phyloP scores from a whole-genome alignment of 176 grass and related monocot genomes.

The Cenchrus purpureus region DNA sequence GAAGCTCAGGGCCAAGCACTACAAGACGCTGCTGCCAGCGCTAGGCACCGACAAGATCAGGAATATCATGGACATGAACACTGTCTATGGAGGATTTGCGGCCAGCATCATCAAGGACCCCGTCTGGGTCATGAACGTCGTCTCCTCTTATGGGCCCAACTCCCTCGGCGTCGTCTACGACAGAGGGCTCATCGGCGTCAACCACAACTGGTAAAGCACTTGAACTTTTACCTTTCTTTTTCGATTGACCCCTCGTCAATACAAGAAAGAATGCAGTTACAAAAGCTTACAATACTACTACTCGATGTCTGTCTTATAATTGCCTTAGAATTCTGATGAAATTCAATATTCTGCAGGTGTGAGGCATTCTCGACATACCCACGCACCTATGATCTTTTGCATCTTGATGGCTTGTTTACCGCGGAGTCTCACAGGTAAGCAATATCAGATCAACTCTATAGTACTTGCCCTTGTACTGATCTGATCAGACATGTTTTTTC shows the following conservation, averaged over 20 bases:
- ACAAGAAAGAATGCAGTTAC: no score
- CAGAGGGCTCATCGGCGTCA: conserved; percentile 84
- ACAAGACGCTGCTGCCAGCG: conserved; percentile 67
- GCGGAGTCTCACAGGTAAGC: conserved; percentile 86
- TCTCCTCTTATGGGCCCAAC: conserved; percentile 74
- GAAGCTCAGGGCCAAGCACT: conserved; percentile 74
- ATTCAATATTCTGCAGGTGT: conserved; percentile 50
- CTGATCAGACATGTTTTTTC: not conserved
- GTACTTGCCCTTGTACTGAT: not conserved
- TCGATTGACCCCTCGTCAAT: no score
- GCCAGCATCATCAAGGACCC: conserved; percentile 71
- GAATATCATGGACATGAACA: conserved; percentile 97
- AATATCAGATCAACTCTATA: not conserved
- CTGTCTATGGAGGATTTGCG: conserved; percentile 74
- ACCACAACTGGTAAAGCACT: conserved; percentile 75
- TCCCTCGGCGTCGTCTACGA: conserved; percentile 87
- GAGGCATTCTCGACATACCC: conserved; percentile 98
- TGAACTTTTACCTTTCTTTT: not conserved
- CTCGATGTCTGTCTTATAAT: not conserved
- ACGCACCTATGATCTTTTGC: conserved; percentile 89
- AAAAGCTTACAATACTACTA: no score
- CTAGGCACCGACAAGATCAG: conserved; percentile 74
- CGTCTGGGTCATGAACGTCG: conserved; percentile 97
- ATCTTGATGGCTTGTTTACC: conserved; percentile 83
- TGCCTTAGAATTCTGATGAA: not conserved